phyloP scores from a whole-genome alignment of 768 basidiomycete genomes.

The Kwoniella dejecticola region DNA sequence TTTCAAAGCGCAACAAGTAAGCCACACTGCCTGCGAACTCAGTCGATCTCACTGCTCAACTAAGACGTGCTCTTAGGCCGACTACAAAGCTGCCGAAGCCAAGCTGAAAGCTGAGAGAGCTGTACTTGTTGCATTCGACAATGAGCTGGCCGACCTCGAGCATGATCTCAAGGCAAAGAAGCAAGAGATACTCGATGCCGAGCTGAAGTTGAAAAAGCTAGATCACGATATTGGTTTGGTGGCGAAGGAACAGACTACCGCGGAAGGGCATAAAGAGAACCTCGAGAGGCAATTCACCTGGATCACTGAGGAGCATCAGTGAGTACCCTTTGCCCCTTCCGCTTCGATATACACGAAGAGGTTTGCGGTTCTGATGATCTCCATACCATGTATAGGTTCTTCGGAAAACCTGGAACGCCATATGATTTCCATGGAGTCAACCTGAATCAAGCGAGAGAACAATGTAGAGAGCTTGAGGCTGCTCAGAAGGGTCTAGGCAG shows the following conservation, averaged over 20 bases:
- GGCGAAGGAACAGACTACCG: slow-evolving; percentile 67
- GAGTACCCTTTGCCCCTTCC: slow-evolving; percentile 59
- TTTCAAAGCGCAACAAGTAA: slow-evolving; percentile 41
- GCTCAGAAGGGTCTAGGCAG: slow-evolving; percentile 86
- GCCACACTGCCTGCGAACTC: background rate
- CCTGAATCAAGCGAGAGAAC: slow-evolving; percentile 64
- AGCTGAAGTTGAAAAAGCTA: slow-evolving; percentile 66
- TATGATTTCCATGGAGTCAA: slow-evolving; percentile 78
- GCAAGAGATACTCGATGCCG: slow-evolving; percentile 67
- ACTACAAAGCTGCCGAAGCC: slow-evolving; percentile 67
- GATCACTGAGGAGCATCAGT: slow-evolving; percentile 88
- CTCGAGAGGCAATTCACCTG: slow-evolving; percentile 84
- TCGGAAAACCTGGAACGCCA: slow-evolving; percentile 75
- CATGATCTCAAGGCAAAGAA: slow-evolving; percentile 79
- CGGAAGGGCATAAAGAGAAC: slow-evolving; percentile 61
- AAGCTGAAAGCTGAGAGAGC: slow-evolving; percentile 83
- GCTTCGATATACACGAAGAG: no score
- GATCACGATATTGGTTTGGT: slow-evolving; percentile 70
- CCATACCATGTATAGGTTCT: slow-evolving; percentile 62
- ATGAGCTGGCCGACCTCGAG: slow-evolving; percentile 81
- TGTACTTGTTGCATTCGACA: slow-evolving; percentile 81
- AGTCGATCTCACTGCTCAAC: background rate
- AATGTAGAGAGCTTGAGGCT: slow-evolving; percentile 72
- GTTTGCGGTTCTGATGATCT: background rate
- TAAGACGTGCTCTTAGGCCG: slow-evolving; percentile 38